Conservation (phyloP, 2,329 filamentous ascomycete genomes). For the Diaporthe citri region DNA sequence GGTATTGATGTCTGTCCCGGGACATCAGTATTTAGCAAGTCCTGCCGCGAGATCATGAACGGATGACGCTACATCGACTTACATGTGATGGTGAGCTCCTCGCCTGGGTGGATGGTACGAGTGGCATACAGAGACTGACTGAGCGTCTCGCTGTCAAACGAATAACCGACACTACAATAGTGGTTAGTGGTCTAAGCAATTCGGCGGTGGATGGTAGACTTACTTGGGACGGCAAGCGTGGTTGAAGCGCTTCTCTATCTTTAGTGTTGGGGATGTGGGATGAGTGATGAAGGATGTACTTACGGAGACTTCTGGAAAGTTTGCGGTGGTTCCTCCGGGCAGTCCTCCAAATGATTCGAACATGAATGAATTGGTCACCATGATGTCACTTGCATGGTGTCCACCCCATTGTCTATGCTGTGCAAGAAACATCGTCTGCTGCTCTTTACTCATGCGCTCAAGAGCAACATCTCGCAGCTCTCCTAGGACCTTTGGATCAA, state of each 20-base stretch:
- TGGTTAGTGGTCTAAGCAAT: neutral
- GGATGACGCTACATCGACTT: neutral
- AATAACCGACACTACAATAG: neutral
- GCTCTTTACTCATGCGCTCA: conserved; percentile 8
- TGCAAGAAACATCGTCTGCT: conserved; percentile 2
- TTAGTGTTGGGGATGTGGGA: neutral
- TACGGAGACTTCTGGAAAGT: conserved; percentile 16
- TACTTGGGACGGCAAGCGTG: conserved; percentile 17
- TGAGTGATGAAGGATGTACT: neutral
- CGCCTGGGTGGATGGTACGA: conserved; percentile 7
- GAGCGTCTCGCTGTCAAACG: conserved; percentile 11
- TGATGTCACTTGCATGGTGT: conserved; percentile 11
- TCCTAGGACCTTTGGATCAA: neutral
- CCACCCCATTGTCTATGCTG: conserved; percentile 22
- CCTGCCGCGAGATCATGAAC: neutral
- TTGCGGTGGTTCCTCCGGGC: neutral
- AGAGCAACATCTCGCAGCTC: conserved; percentile 17
- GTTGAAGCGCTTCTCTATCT: conserved; percentile 4
- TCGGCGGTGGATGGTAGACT: neutral
- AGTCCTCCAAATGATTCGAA: conserved; percentile 22
- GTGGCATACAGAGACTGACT: conserved; percentile 5
- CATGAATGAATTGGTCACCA: conserved; percentile 20
- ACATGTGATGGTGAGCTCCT: conserved; percentile 21
- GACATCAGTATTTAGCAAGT: neutral
- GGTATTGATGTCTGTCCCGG: neutral